Percentiles rank a stretch among this genome's conserved stretches.
phyloP scores from a whole-genome alignment of 2,329 filamentous ascomycete genomes.

The Fusarium goolgardi region DNA sequence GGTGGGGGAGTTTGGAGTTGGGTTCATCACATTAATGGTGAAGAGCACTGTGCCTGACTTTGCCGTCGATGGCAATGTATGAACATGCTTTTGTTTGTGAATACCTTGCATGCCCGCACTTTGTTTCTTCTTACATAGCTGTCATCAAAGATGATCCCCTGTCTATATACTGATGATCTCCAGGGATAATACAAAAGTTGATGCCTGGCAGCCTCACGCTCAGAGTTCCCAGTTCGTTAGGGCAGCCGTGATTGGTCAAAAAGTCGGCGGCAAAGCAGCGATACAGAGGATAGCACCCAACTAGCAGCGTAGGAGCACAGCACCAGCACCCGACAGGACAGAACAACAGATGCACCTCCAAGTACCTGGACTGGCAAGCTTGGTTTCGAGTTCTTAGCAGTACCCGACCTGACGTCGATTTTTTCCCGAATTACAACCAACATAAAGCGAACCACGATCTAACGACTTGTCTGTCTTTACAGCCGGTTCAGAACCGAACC shows the following conservation, averaged over 20 bases:
- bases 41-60: neutral
- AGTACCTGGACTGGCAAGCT: constrained; percentile 36
- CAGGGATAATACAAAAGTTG: constrained; percentile 39
- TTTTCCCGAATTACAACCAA: constrained; percentile 17
- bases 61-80: neutral
- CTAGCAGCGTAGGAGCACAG: constrained; percentile 36
- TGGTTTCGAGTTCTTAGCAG: constrained; percentile 22
- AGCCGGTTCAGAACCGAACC: neutral
- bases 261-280: constrained; percentile 42
- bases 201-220: constrained; percentile 47
- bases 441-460: constrained; percentile 11
- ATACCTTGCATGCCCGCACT: neutral
- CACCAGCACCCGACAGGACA: constrained; percentile 29
- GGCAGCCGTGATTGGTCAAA: constrained; percentile 45
- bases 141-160: constrained; percentile 7
- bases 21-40: neutral
- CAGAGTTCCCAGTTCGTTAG: constrained; percentile 6
- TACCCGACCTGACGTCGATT: constrained; percentile 24
- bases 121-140: constrained; percentile 1
- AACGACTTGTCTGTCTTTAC: constrained; percentile 8
- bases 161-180: constrained; percentile 14
- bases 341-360: constrained; percentile 34
- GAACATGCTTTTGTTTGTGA: neutral
- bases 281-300: constrained; percentile 35
- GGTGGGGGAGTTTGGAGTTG: neutral